Evolutionary conservation across 2,329 filamentous ascomycete species (phyloP).

Genomic region (Chaetothyriales sp.): DNA sequence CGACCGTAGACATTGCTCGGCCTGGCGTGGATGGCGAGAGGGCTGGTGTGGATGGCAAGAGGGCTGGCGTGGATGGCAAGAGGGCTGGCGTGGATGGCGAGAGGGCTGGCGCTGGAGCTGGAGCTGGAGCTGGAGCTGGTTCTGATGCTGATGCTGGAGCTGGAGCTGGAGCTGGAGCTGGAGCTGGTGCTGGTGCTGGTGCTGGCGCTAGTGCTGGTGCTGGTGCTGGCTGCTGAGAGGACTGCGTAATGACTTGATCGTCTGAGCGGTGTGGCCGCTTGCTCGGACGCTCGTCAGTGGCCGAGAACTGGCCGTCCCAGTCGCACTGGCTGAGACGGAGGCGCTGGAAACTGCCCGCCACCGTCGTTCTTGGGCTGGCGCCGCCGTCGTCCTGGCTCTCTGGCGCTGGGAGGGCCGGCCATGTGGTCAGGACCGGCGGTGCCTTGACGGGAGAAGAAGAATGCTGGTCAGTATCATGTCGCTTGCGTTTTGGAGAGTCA

Average conservation of each 20-base stretch:
- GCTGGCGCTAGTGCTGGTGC: background rate
- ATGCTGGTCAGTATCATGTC: conserved; percentile 1
- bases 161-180: too few species aligned
- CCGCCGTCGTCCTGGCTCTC: conserved; percentile 4
- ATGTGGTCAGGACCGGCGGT: conserved; percentile 7
- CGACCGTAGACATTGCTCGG: background rate
- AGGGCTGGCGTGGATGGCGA: background rate
- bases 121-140: background rate
- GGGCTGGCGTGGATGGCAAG: background rate
- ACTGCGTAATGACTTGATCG: background rate
- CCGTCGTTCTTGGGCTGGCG: conserved; percentile 9
- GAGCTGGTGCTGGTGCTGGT: too few species aligned
- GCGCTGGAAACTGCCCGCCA: conserved; percentile 13
- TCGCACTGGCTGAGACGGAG: conserved; percentile 12
- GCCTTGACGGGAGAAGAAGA: background rate
- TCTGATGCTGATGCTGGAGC: too few species aligned
- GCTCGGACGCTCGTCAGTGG: background rate
- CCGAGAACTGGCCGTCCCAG: background rate
- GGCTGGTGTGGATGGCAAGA: background rate
- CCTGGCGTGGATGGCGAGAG: background rate
- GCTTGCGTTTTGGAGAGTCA: conserved; percentile 12
- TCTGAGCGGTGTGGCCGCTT: background rate
- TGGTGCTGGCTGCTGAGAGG: background rate
- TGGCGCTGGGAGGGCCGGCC: background rate
- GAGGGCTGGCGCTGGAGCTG: background rate